Evolutionary conservation across 768 basidiomycete species (phyloP).

Genomic region (Boletus coccyginus): DNA sequence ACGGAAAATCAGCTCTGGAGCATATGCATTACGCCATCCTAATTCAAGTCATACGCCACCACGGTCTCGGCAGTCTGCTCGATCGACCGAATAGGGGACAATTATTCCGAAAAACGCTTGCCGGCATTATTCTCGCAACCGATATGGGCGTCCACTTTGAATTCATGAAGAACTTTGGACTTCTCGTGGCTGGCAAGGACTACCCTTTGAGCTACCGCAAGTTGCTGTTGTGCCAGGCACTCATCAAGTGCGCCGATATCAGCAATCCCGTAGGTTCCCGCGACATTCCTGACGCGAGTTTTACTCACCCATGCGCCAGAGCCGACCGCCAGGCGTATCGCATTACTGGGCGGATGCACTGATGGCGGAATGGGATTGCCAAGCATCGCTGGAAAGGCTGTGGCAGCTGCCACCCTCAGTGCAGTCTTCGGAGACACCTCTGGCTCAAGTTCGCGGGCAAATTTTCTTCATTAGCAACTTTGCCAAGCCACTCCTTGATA

Average conservation of each 20-base stretch:
- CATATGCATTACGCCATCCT: conserved; percentile 87
- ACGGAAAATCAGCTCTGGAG: conserved; percentile 87
- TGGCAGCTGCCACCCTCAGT: conserved; percentile 66
- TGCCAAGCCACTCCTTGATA: conserved; percentile 78
- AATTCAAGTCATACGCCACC: conserved; percentile 72
- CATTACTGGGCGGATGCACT: conserved; percentile 91
- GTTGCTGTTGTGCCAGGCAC: conserved; percentile 78
- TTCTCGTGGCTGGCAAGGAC: conserved; percentile 42
- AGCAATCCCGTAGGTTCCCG: conserved; percentile 83
- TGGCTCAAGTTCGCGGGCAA: conserved; percentile 77
- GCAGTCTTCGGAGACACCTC: conserved; percentile 43
- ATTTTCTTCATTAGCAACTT: conserved; percentile 86
- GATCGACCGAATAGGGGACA: conserved; percentile 49
- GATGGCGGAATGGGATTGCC: conserved; percentile 86
- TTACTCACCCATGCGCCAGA: conserved; percentile 43
- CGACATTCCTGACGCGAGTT: not conserved
- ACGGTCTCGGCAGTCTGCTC: conserved; percentile 69
- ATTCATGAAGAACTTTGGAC: conserved; percentile 71
- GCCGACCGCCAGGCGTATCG: conserved; percentile 88
- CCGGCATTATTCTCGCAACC: conserved; percentile 82
- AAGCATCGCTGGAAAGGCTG: conserved; percentile 81
- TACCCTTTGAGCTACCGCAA: conserved; percentile 47
- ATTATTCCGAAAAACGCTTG: conserved; percentile 71
- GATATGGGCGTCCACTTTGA: conserved; percentile 91
- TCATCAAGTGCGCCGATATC: conserved; percentile 98